Base-by-base conservation (phyloP, 2,329 filamentous ascomycete genomes). In the Trichoderma sp. region DNA sequence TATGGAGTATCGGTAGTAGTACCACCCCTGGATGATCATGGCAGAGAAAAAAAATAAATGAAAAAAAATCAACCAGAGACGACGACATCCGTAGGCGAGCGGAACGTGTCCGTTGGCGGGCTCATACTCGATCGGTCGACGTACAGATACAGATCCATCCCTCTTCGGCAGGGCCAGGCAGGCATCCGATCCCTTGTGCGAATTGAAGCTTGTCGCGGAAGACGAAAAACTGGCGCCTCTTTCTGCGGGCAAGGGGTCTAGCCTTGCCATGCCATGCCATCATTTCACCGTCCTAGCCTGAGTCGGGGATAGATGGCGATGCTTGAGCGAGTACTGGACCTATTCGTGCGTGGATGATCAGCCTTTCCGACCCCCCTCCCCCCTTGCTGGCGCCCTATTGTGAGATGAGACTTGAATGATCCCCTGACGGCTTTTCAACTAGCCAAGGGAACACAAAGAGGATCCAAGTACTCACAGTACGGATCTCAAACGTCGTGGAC, bases 171-270 rank as follows among this genome's bases (percentile, higher is more conserved):
- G 53, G 47, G 62, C 32, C 30, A 34, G 32, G 70, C 64, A 72
- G 63, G 63, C 70, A 72, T 72, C 70, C 57, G 57, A 72, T 68
- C 64, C 43, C 63, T 60, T 72, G 34, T 53, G 36, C 56, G 70
- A 67, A 71, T 70, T 70, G 60, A 70, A 57, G 60, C 58, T 56
- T 32, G 9, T 24, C 66, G 57, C 66, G 57, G 60, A 65, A 63
- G 51, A 47, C 8, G 51, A 51, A 24, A 64, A 57, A 64, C 21
- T 32, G 56, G 66, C 66, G 66, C 66, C 39, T n/a, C 34, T 6
- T 61, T 6, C 56, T 61, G 57, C 39, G 47, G 57, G 30, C 28
- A 61, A 69, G 57, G 39, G 57, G 39, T 15, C 24, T 56, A 28
- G 47, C 11, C 56, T 61, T 15, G 66, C 39, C 39, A 14, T 62